Percentiles rank a stretch among this genome's conserved stretches.
Conservation (phyloP, 2,329 filamentous ascomycete genomes). For the Aphanoascus verrucosus region DNA sequence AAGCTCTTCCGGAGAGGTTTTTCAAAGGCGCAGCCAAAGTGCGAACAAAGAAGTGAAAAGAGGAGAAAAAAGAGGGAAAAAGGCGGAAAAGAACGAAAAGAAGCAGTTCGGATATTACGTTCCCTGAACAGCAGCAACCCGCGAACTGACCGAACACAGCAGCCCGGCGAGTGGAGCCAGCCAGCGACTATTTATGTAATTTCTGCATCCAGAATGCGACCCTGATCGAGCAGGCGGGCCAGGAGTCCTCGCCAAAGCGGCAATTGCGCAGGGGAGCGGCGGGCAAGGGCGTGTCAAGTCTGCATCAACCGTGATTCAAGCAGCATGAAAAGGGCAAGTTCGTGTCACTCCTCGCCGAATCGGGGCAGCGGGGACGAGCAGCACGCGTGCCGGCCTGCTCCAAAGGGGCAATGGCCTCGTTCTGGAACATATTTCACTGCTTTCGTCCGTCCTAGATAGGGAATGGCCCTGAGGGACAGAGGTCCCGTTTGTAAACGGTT, state of each 20-base stretch:
- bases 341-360: neutral
- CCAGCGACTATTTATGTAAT: conserved; percentile 6
- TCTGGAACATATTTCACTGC: neutral
- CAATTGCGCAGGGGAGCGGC: neutral
- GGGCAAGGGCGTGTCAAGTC: conserved; percentile 3
- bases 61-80: neutral
- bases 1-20: neutral
- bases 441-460: neutral
- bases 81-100: conserved; percentile 1
- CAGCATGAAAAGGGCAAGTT: conserved; percentile 8
- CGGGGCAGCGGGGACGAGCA: neutral
- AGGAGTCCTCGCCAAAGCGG: neutral
- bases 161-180: neutral
- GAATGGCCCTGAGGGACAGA: neutral
- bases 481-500: too few species aligned
- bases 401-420: neutral
- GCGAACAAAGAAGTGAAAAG: neutral
- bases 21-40: neutral
- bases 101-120: conserved; percentile 3
- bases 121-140: conserved; percentile 8
- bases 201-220: conserved; percentile 5
- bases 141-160: conserved; percentile 1
- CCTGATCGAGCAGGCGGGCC: neutral
- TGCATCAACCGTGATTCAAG: conserved; percentile 10
- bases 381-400: neutral